Conservation (phyloP, 805 yeast species). For the Wickerhamomyces subpelliculosus region DNA sequence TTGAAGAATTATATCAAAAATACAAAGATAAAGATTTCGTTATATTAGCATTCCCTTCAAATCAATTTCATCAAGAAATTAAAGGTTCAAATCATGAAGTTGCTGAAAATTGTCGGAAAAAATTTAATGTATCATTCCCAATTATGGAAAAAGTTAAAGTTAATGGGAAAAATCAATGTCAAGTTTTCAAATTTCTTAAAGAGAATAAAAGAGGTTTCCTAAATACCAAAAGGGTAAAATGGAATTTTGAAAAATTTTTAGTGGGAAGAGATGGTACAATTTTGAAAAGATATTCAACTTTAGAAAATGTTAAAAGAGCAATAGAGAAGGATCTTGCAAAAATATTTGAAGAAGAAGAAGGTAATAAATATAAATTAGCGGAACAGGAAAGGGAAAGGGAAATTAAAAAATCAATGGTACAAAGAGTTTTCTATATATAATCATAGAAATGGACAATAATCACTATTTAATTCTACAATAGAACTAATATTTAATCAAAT, state of each 20-base stretch:
- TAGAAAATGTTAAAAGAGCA: conserved; percentile 41
- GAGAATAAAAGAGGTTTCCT: conserved; percentile 46
- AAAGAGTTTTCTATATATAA: background rate
- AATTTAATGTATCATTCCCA: conserved; percentile 80
- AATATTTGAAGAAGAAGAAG: background rate
- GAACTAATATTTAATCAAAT: background rate
- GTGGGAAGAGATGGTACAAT: conserved; percentile 51
- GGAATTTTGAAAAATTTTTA: conserved; percentile 73
- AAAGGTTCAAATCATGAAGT: conserved; percentile 66
- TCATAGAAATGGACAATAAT: too few species aligned
- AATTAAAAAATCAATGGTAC: background rate
- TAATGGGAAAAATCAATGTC: conserved; percentile 65
- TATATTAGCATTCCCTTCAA: conserved; percentile 84
- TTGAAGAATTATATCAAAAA: conserved; percentile 61
- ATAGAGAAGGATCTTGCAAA: background rate
- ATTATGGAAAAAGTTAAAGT: conserved; percentile 72
- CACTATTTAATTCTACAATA: too few species aligned
- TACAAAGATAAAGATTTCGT: conserved; percentile 58
- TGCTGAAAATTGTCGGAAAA: conserved; percentile 59
- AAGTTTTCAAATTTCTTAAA: conserved; percentile 67
- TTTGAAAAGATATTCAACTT: conserved; percentile 45
- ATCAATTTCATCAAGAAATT: conserved; percentile 81
- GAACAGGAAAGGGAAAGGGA: background rate
- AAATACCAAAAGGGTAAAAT: conserved; percentile 58
- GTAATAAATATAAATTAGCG: too few species aligned